Evolutionary conservation across 495 filamentous ascomycete species (phyloP).

Genomic region (Talaromyces wortmannii): DNA sequence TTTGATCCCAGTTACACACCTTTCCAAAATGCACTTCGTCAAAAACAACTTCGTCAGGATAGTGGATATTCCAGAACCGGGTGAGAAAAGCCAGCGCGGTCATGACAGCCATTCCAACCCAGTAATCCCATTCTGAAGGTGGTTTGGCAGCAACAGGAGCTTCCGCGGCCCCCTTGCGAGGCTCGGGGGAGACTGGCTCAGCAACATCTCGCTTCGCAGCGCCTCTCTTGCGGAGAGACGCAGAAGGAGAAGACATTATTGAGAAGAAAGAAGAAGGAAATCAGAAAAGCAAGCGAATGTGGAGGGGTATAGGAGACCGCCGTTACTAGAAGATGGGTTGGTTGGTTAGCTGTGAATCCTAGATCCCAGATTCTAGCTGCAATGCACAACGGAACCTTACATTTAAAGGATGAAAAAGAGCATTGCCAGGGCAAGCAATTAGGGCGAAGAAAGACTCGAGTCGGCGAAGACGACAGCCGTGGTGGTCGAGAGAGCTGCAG

Average conservation of each 20-base stretch:
- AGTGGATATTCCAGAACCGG: conserved; percentile 88
- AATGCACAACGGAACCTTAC: background rate
- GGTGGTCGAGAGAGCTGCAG: too few relatives aligned
- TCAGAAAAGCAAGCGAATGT: conserved; percentile 17
- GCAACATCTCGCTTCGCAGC: conserved; percentile 36
- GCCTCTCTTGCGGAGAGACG: conserved; percentile 46
- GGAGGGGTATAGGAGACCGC: conserved; percentile 3
- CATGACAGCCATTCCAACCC: conserved; percentile 69
- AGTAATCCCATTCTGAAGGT: conserved; percentile 73
- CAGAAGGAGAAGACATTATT: conserved; percentile 17
- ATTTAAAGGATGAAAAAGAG: background rate
- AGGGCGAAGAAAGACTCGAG: background rate
- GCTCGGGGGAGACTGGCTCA: conserved; percentile 16
- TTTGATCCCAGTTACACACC: conserved; percentile 37
- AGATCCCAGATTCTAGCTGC: too few relatives aligned
- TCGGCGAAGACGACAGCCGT: background rate
- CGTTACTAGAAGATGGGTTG: background rate
- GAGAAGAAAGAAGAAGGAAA: conserved; percentile 15
- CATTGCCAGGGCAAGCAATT: background rate
- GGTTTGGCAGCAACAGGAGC: conserved; percentile 10
- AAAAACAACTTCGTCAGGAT: conserved; percentile 95
- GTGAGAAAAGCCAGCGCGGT: conserved; percentile 83
- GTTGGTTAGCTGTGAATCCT: too few relatives aligned
- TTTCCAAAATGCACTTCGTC: conserved; percentile 99
- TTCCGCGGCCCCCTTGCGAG: conserved; percentile 4